phyloP scores from a whole-genome alignment of 2,329 filamentous ascomycete species.

The Clarireedia hainanense region DNA sequence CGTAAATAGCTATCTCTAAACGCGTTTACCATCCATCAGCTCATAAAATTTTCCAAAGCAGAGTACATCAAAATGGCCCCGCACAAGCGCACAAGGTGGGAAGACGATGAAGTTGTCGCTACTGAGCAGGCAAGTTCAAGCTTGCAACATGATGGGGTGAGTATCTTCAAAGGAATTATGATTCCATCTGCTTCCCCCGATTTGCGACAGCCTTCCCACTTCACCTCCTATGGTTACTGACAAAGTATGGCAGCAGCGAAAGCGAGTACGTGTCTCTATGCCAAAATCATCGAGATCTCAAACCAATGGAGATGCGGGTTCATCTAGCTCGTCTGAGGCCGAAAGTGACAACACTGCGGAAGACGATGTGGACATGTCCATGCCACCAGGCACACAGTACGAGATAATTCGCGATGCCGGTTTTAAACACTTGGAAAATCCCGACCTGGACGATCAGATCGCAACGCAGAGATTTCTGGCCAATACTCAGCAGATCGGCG shows the following conservation, averaged over 20 bases:
- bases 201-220: neutral
- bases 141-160: constrained; percentile 15
- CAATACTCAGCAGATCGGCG: constrained; percentile 41
- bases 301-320: constrained; percentile 12
- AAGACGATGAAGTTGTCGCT: constrained; percentile 28
- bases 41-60: too few relatives aligned
- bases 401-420: constrained; percentile 52
- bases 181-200: neutral
- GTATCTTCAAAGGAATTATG: neutral
- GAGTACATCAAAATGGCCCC: constrained; percentile 31
- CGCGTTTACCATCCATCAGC: too few relatives aligned
- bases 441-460: constrained; percentile 51
- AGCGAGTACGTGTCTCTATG: constrained; percentile 34
- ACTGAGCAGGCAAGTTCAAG: constrained; percentile 25
- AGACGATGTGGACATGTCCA: constrained; percentile 8
- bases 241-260: constrained; percentile 29
- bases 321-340: constrained; percentile 20
- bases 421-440: constrained; percentile 49
- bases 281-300: constrained; percentile 13
- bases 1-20: too few relatives aligned
- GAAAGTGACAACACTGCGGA: constrained; percentile 26
- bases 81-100: constrained; percentile 32
- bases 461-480: constrained; percentile 52
- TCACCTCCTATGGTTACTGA: constrained; percentile 1
- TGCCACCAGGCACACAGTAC: constrained; percentile 47